phyloP scores from a whole-genome alignment of 2,329 filamentous ascomycete species.

The Elsinoe perseae region DNA sequence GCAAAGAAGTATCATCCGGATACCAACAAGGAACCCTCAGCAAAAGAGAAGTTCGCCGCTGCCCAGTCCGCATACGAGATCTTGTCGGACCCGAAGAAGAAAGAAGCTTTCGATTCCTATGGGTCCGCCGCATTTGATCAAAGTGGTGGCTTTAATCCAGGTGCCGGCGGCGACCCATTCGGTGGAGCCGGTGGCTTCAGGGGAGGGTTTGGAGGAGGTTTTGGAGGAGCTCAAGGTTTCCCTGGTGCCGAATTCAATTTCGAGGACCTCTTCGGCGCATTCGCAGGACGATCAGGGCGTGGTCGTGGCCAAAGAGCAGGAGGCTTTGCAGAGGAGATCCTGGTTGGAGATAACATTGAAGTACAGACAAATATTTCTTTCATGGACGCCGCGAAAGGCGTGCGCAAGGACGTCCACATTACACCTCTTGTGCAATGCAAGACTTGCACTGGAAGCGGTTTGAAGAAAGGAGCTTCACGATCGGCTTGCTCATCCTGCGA shows the following conservation, averaged over 20 bases:
- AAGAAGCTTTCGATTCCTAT: conserved; percentile 83
- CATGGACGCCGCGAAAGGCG: conserved; percentile 90
- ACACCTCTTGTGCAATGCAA: conserved; percentile 73
- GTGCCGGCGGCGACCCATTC: conserved; percentile 57
- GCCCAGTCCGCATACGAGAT: conserved; percentile 92
- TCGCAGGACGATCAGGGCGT: conserved; percentile 56
- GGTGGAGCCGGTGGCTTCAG: conserved; percentile 44
- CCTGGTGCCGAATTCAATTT: conserved; percentile 83
- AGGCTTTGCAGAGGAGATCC: conserved; percentile 64
- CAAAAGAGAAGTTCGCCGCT: conserved; percentile 90
- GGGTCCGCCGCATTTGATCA: conserved; percentile 68
- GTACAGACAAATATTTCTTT: conserved; percentile 89
- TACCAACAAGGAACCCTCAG: conserved; percentile 89
- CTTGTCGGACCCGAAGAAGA: conserved; percentile 86
- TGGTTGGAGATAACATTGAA: conserved; percentile 95
- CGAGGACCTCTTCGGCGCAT: conserved; percentile 88
- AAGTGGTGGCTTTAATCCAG: conserved; percentile 62
- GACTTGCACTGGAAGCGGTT: conserved; percentile 72
- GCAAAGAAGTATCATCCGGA: conserved; percentile 98
- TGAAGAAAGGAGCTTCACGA: conserved; percentile 72
- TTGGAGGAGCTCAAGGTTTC: conserved; percentile 35
- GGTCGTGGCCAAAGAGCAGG: conserved; percentile 45
- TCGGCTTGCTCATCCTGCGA: conserved; percentile 70
- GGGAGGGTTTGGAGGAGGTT: conserved; percentile 41
- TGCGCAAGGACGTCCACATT: conserved; percentile 77